Base-by-base conservation (phyloP, 2,329 filamentous ascomycete species). In the Talaromyces sp. region DNA sequence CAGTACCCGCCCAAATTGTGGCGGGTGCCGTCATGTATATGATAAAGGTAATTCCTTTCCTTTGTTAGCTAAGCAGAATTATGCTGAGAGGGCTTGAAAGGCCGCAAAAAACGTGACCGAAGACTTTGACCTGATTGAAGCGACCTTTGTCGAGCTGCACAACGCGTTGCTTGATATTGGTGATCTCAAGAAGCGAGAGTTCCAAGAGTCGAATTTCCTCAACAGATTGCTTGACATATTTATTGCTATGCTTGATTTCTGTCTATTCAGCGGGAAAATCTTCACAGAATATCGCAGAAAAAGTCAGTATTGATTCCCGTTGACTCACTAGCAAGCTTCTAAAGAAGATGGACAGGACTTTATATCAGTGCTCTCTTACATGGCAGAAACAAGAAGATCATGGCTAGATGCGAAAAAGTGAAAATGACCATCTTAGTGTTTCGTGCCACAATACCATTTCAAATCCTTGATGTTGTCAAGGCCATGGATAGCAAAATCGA, bases 331-430 rank as follows among this genome's bases (percentile, higher is more conserved):
- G 14, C 48, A 52, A 0, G 12, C 14, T 8, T 9, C 37, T 39
- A 25, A 39, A 56, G 2, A 37, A 57, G 16, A 42, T 6, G 14
- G 4, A 40, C 54, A 57, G 54, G 54, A 7, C 37, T 57, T 25
- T 57, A 57, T 37, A 18, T 57, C 2, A 37, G 11, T 40, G 54
- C 54, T 39, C 54, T 57, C 2, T 25, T 57, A 42, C 18, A 57
- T 40, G 54, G 54, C 21, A 57, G 54, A 40, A 57, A 57, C 37
- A 57, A 57, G 23, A 57, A 57, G 40, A 57, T 57, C 37, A 57
- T 57, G 54, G 54, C 54, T 23, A 11, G 54, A n/a, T 57, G 54
- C 37, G 54, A 57, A 28, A 57, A 57, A 21, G 54, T 56, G 7
- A 57, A 57, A 57, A 57, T 40, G 54, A 57, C 33, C n/a, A 57